Conservation (phyloP, 345 rosid genomes). For the Carallia brachiata region DNA sequence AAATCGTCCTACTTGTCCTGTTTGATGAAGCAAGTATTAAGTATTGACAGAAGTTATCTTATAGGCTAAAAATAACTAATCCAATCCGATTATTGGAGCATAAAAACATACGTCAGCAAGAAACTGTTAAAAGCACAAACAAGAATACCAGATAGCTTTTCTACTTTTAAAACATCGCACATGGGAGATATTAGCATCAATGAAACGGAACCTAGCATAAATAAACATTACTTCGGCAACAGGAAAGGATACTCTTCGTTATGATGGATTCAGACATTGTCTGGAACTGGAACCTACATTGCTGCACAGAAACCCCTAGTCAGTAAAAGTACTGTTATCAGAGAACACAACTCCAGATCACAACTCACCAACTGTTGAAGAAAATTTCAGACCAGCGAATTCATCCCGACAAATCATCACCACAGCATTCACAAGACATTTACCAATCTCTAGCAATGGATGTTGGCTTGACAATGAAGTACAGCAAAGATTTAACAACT, state of each 20-base stretch:
- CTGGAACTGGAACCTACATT: slow-evolving; percentile 73
- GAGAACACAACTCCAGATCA: slow-evolving; percentile 15
- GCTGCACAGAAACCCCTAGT: slow-evolving; percentile 37
- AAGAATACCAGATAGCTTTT: neutral
- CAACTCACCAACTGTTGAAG: slow-evolving; percentile 70
- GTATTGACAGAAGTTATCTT: no score
- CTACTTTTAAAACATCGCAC: neutral
- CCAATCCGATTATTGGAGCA: no score
- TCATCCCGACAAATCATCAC: no score
- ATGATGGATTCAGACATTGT: slow-evolving; percentile 88
- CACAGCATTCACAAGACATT: slow-evolving; percentile 22
- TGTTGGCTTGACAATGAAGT: no score
- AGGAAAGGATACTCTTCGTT: slow-evolving; percentile 65
- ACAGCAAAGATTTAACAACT: no score
- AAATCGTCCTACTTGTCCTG: no score
- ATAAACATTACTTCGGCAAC: neutral
- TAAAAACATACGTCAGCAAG: neutral
- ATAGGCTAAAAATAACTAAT: no score
- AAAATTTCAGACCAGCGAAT: slow-evolving; percentile 61
- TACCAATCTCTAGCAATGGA: slow-evolving; percentile 18
- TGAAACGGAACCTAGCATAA: no score
- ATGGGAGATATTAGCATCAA: neutral
- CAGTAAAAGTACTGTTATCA: neutral
- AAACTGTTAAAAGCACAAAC: slow-evolving; percentile 1
- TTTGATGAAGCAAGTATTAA: neutral